Conservation (phyloP, 1,139 yeast genomes). For the Hanseniaspora uvarum region DNA sequence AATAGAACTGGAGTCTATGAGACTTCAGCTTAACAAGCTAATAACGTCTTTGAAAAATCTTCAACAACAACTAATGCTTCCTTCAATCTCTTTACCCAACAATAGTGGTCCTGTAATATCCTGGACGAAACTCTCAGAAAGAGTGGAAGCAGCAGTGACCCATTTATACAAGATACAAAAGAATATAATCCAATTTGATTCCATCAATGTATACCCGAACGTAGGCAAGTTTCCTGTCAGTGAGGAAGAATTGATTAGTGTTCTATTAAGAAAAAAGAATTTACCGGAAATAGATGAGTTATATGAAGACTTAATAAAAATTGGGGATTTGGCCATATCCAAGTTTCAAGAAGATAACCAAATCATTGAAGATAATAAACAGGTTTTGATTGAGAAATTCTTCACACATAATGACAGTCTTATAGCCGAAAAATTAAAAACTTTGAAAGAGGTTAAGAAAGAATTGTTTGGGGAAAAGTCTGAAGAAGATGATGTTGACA, state of each 20-base stretch:
- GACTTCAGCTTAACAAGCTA: slow-evolving; percentile 49
- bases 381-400: slow-evolving; percentile 1
- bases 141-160: slow-evolving; percentile 63
- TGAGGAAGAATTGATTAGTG: slow-evolving; percentile 70
- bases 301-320: slow-evolving; percentile 4
- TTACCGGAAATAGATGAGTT: slow-evolving; percentile 78
- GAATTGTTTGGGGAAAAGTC: not conserved
- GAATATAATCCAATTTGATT: slow-evolving; percentile 37
- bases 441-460: slow-evolving; percentile 9
- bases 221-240: slow-evolving; percentile 76
- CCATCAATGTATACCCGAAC: slow-evolving; percentile 54
- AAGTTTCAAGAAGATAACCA: slow-evolving; percentile 30
- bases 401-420: slow-evolving; percentile 6
- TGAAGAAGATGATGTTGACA: slow-evolving; percentile 1
- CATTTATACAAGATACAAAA: slow-evolving; percentile 54
- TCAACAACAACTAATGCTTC: slow-evolving; percentile 34
- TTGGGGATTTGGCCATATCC: slow-evolving; percentile 41
- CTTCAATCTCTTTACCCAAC: slow-evolving; percentile 34
- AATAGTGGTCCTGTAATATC: slow-evolving; percentile 8
- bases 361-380: not conserved
- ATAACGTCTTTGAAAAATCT: slow-evolving; percentile 40
- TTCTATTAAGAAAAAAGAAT: slow-evolving; percentile 73
- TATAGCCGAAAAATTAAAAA: slow-evolving; percentile 6
- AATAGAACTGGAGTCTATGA: slow-evolving; percentile 48
- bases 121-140: slow-evolving; percentile 14